These are phyloP conservation scores for Metschnikowia continentalis DNA, from an alignment of 805 yeast genomes.

Conservation along the genomic window DNA sequence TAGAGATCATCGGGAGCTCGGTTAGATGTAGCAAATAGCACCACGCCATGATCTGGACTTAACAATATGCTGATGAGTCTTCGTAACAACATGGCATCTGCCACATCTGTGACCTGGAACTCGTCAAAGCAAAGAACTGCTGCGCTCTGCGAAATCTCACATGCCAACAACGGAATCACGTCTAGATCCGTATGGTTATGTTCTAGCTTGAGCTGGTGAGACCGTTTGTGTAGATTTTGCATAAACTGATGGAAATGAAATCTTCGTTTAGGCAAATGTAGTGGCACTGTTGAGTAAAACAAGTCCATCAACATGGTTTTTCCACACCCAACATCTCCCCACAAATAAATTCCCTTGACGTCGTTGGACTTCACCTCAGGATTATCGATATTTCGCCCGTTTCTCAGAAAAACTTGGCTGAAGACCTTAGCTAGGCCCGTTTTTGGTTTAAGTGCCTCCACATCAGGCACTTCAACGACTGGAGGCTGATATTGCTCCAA, in stretches of 20 bases:
- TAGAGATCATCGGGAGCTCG: slow-evolving; percentile 93
- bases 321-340: slow-evolving; percentile 98
- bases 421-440: slow-evolving; percentile 40
- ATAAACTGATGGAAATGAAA: slow-evolving; percentile 95
- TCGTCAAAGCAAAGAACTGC: slow-evolving; percentile 92
- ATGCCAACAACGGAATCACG: slow-evolving; percentile 78
- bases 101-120: slow-evolving; percentile 97
- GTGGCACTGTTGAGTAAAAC: slow-evolving; percentile 80
- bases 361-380: slow-evolving; percentile 23
- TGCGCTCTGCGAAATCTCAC: slow-evolving; percentile 71
- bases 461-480: slow-evolving; percentile 47
- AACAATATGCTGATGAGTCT: slow-evolving; percentile 65
- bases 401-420: slow-evolving; percentile 7
- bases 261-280: slow-evolving; percentile 69
- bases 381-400: neutral
- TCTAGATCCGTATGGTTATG: slow-evolving; percentile 62
- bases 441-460: slow-evolving; percentile 48
- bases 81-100: slow-evolving; percentile 94
- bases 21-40: slow-evolving; percentile 89
- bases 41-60: slow-evolving; percentile 73
- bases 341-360: slow-evolving; percentile 82
- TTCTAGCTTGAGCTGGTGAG: slow-evolving; percentile 65
- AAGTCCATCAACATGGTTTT: slow-evolving; percentile 98
- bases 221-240: slow-evolving; percentile 87
- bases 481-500: slow-evolving; percentile 62